phyloP scores from a whole-genome alignment of 2,329 filamentous ascomycete genomes.

The Hawksworthiomyces lignivorus region DNA sequence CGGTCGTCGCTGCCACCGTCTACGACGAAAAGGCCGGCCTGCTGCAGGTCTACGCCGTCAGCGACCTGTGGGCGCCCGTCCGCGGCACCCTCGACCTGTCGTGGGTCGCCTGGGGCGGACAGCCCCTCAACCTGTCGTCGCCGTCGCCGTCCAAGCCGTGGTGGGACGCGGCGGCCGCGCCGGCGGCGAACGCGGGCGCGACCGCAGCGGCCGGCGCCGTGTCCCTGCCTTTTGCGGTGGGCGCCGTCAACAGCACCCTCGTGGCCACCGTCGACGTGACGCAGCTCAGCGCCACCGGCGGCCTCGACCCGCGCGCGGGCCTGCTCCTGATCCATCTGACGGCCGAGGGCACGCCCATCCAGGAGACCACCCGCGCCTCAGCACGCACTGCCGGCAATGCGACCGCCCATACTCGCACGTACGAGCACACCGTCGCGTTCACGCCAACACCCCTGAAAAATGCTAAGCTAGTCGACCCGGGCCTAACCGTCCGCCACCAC shows the following conservation, averaged over 20 bases:
- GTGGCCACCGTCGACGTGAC: slow-evolving; percentile 13
- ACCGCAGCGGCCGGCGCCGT: background rate
- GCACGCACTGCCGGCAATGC: slow-evolving; percentile 22
- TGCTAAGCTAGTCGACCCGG: slow-evolving; percentile 40
- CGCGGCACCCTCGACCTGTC: slow-evolving; percentile 37
- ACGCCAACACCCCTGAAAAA: slow-evolving; percentile 37
- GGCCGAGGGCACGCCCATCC: slow-evolving; percentile 38
- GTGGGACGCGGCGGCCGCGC: background rate
- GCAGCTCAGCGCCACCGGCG: slow-evolving; percentile 3
- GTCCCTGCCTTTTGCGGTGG: slow-evolving; percentile 33
- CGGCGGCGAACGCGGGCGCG: background rate
- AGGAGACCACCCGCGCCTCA: slow-evolving; percentile 18
- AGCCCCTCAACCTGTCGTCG: slow-evolving; percentile 22
- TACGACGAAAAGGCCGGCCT: slow-evolving; percentile 42
- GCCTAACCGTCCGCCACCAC: slow-evolving; percentile 24
- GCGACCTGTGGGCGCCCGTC: slow-evolving; percentile 46
- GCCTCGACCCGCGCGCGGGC: slow-evolving; percentile 8
- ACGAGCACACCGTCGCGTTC: slow-evolving; percentile 44
- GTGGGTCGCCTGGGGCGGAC: slow-evolving; percentile 45
- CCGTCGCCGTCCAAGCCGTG: background rate
- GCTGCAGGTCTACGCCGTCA: slow-evolving; percentile 47
- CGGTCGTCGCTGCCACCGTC: slow-evolving; percentile 51
- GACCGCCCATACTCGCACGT: slow-evolving; percentile 23
- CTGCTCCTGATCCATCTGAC: slow-evolving; percentile 33
- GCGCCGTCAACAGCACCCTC: slow-evolving; percentile 43